Conservation (phyloP, 2,329 filamentous ascomycete genomes). For the Ascochyta pisi region DNA sequence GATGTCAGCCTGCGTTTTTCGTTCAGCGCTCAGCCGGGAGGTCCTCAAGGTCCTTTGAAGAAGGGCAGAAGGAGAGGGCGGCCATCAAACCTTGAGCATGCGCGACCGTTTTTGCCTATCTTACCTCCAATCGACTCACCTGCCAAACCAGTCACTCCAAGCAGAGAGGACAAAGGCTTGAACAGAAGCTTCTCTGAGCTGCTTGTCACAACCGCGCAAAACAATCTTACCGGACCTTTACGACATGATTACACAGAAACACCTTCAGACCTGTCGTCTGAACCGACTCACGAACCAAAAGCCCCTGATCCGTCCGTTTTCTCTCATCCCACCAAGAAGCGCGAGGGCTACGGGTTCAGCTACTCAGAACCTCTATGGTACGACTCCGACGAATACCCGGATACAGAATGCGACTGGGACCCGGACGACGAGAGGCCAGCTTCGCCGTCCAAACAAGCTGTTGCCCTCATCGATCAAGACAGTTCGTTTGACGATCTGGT, state of each 20-base stretch:
- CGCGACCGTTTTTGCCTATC: neutral
- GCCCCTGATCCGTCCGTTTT: constrained; percentile 17
- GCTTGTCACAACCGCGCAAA: constrained; percentile 7
- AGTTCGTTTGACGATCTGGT: constrained; percentile 33
- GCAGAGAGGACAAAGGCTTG: constrained; percentile 9
- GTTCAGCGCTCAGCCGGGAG: constrained; percentile 11
- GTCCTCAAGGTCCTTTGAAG: constrained; percentile 11
- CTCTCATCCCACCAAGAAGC: constrained; percentile 25
- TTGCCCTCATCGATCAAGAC: constrained; percentile 9
- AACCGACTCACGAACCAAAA: constrained; percentile 2
- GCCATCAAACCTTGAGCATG: neutral
- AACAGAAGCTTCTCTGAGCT: constrained; percentile 18
- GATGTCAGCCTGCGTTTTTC: constrained; percentile 27
- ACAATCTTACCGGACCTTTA: constrained; percentile 12
- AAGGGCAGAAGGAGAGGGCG: constrained; percentile 14
- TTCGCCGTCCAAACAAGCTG: neutral
- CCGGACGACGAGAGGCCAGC: constrained; percentile 9
- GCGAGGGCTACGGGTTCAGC: constrained; percentile 35
- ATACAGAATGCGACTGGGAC: constrained; percentile 29
- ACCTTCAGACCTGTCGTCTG: constrained; percentile 10
- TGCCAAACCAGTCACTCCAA: constrained; percentile 2
- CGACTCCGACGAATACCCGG: constrained; percentile 34
- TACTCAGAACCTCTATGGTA: constrained; percentile 30
- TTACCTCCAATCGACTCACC: constrained; percentile 14
- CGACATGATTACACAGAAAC: constrained; percentile 7